Evolutionary conservation across 2,329 filamentous ascomycete species (phyloP), one percentile per base, ranked within the genome.

Genomic region (Sarocladiaceae sp.): DNA sequence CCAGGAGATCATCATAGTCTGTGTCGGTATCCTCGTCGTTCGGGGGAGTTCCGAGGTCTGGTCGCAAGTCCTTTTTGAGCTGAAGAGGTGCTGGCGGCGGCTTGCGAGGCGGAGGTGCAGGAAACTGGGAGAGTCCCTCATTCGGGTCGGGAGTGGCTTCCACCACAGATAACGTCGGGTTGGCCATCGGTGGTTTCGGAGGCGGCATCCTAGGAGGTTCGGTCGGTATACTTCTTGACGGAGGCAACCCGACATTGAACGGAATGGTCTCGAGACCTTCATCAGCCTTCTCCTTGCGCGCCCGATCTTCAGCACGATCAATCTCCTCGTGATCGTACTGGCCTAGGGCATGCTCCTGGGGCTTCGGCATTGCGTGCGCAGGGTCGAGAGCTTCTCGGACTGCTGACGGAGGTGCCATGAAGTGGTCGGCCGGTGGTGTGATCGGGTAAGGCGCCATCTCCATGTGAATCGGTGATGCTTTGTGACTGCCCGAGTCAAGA

Each of bases 11-110:
- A 54, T 94, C 90, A 59, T 92, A 94, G 57, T 96, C 91, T 0
- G 89, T 92, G 54, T 90, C 89, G 0, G 86, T 85, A 31, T 83
- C 80, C 2, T 80, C 78, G 12, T 85, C 83, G n/a, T 86, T 82
- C 3, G 58, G 53, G 1, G 59, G 54, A 15, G 59, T 52, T 11
- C 58, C 57, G 8, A 62, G 36, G 12, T 60, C 57, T 2, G 52
- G 58, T 26, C 60, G 56, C 36, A 54, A 51, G 18, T 62, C 60
- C 17, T 48, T 48, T 28, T 48, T 48, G 22, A 97, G 76, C 62
- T 92, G 86, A 51, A 97, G 69, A 2, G 93, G 92, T 12, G 90
- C 88, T 44, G 93, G 93, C 2, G 92, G 91, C 5, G 86, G 82
- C 66, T 96, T 97, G 54, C 92, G 82, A 48, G 82, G 80, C 13